Evolutionary conservation across 495 filamentous ascomycete species (phyloP).

Genomic region (Penicillium chermesinum): DNA sequence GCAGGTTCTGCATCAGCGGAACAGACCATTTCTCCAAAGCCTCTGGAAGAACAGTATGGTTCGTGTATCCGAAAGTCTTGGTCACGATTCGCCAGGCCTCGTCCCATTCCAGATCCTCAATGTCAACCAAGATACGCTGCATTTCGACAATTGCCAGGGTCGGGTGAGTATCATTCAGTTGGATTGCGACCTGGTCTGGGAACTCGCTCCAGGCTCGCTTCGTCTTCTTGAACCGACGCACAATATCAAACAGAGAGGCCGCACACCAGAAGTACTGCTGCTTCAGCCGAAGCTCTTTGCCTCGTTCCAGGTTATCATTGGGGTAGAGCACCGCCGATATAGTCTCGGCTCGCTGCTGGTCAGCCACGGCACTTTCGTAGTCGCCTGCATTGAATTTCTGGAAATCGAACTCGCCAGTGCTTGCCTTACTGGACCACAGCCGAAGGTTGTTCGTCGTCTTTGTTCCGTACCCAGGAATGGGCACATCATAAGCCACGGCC

Average conservation of each 20-base stretch:
- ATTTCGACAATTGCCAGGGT: constrained; percentile 94
- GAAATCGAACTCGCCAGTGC: constrained; percentile 97
- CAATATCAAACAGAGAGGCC: constrained; percentile 90
- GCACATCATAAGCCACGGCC: constrained; percentile 92
- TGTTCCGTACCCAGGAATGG: constrained; percentile 86
- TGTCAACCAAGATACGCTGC: constrained; percentile 84
- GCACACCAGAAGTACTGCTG: constrained; percentile 99
- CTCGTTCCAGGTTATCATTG: constrained; percentile 93
- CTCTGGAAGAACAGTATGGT: constrained; percentile 96
- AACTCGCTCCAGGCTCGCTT: constrained; percentile 88
- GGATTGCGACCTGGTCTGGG: constrained; percentile 91
- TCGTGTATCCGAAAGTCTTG: constrained; percentile 88
- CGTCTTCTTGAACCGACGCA: constrained; percentile 96
- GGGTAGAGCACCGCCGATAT: constrained; percentile 97
- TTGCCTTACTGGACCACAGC: constrained; percentile 94
- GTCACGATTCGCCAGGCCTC: constrained; percentile 81
- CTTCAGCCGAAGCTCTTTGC: constrained; percentile 95
- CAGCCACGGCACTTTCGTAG: constrained; percentile 93
- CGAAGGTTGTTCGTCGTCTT: constrained; percentile 93
- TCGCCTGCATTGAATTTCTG: constrained; percentile 99
- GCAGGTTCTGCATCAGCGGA: constrained; percentile 80
- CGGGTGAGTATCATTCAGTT: constrained; percentile 97
- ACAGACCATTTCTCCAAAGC: constrained; percentile 99
- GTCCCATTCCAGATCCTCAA: constrained; percentile 89
- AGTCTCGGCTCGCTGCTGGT: constrained; percentile 93